Evolutionary conservation across 1,284 basidiomycete species (phyloP), one percentile per base, ranked within the genome.

Genomic region (Cystobasidium slooffiae): DNA sequence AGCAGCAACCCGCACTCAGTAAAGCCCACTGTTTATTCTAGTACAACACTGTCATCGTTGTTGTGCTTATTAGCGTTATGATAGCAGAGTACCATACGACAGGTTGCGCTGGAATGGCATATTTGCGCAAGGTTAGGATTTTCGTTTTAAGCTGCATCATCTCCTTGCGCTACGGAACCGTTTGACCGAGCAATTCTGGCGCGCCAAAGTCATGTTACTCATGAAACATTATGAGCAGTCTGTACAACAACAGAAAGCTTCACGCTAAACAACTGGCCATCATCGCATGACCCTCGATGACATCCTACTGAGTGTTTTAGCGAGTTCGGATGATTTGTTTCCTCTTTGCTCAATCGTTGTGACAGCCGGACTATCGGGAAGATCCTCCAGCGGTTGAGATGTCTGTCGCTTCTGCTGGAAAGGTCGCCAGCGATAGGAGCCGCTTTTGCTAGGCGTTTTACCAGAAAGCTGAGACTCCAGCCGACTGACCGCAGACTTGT

Each of bases 1-100:
- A 90, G 83, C 61, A 24, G 39, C 41, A 41, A 16, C 72, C 70
- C 1, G 62, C 66, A 8, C 43, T 73, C 18, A 62, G 55, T 52
- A 55, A 58, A 43, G 37, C 56, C 20, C 55, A 70, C 44, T 70
- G 68, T 58, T 44, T 70, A 24, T 62, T 70, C 39, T 70, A 47
- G 46, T 49, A 18, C 16, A 41, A 58, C 16, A 58, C 5, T 44
- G 39, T 39, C 31, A 31, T 31, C 31, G 31, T n/a, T 62, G 55
- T n/a, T 56, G 31, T 56, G n/a, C 16, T 56, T 1, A 24, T 51
- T 16, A 31, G 31, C 31, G 31, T 31, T 5, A 31, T 31, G 31
- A 31, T 31, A 31, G 31, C 5, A 5, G 5, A 31, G 31, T 31
- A 31, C 5, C 31, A 31, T 31, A 31, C 31, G 31, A 31, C 31